phyloP scores from a whole-genome alignment of 768 basidiomycete genomes.

The Mycena haematopus region DNA sequence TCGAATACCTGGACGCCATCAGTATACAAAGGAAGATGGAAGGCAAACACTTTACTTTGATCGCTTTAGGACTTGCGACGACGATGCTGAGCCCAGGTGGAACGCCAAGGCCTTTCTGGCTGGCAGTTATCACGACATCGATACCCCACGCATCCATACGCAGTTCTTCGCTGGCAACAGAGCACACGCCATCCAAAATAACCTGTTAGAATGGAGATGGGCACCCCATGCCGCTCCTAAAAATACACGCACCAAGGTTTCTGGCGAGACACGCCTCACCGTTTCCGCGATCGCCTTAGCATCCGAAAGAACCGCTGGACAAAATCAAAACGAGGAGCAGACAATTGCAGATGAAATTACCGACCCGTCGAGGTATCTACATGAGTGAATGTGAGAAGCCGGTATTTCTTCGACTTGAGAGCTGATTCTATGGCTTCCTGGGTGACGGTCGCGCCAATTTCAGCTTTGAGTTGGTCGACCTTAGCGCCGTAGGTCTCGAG shows the following conservation, averaged over 20 bases:
- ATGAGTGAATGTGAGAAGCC: slow-evolving; percentile 91
- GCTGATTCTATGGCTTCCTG: slow-evolving; percentile 67
- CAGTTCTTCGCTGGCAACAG: slow-evolving; percentile 95
- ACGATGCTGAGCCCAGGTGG: slow-evolving; percentile 94
- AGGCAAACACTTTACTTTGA: slow-evolving; percentile 51
- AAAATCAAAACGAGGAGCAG: background rate
- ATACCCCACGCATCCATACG: slow-evolving; percentile 92
- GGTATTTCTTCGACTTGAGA: slow-evolving; percentile 82
- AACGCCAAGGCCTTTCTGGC: slow-evolving; percentile 91
- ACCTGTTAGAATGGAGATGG: slow-evolving; percentile 49
- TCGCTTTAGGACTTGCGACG: slow-evolving; percentile 78
- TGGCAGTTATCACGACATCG: slow-evolving; percentile 86
- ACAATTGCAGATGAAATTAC: slow-evolving; percentile 24
- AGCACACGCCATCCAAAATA: slow-evolving; percentile 92
- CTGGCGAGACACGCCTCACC: slow-evolving; percentile 79
- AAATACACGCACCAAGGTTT: slow-evolving; percentile 67
- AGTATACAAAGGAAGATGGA: background rate
- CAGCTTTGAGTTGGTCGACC: slow-evolving; percentile 83
- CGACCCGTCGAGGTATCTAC: slow-evolving; percentile 89
- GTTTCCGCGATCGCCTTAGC: slow-evolving; percentile 76
- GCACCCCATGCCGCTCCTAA: slow-evolving; percentile 13
- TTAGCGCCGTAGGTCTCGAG: slow-evolving; percentile 88
- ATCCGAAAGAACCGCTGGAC: slow-evolving; percentile 81
- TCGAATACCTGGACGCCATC: slow-evolving; percentile 58
- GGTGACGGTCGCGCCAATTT: slow-evolving; percentile 79